phyloP scores from a whole-genome alignment of 305 asterid genomes.

The Nicotiana rustica region DNA sequence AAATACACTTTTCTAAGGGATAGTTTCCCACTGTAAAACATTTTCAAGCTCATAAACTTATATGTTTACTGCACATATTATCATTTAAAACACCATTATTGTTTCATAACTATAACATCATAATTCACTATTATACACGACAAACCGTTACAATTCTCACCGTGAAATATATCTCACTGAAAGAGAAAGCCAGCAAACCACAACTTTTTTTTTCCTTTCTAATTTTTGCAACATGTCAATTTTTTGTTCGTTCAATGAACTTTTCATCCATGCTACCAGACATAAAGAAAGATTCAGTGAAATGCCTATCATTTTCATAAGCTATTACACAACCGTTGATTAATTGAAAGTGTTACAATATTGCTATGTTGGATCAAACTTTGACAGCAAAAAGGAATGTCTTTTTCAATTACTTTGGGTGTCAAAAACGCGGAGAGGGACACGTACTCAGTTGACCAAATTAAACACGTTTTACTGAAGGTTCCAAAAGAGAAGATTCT shows the following conservation, averaged over 20 bases:
- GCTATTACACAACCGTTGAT: too few relatives aligned
- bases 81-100: too few relatives aligned
- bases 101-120: too few relatives aligned
- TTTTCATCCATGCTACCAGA: background rate
- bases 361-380: too few relatives aligned
- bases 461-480: slow-evolving; percentile 46
- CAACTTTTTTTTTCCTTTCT: too few relatives aligned
- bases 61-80: too few relatives aligned
- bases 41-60: too few relatives aligned
- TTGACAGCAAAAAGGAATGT: too few relatives aligned
- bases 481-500: background rate
- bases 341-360: too few relatives aligned
- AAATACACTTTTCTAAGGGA: too few relatives aligned
- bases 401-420: slow-evolving; percentile 24
- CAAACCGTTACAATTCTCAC: background rate
- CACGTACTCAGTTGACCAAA: slow-evolving; percentile 36
- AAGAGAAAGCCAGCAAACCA: background rate
- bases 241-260: background rate
- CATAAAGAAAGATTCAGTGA: background rate
- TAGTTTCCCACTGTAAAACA: too few relatives aligned
- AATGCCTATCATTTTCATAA: background rate
- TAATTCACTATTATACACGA: too few relatives aligned
- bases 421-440: slow-evolving; percentile 21
- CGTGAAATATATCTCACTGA: background rate
- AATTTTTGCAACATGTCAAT: background rate